Evolutionary conservation across 495 filamentous ascomycete genomes (phyloP).

Genomic region (Usnea hakonensis): DNA sequence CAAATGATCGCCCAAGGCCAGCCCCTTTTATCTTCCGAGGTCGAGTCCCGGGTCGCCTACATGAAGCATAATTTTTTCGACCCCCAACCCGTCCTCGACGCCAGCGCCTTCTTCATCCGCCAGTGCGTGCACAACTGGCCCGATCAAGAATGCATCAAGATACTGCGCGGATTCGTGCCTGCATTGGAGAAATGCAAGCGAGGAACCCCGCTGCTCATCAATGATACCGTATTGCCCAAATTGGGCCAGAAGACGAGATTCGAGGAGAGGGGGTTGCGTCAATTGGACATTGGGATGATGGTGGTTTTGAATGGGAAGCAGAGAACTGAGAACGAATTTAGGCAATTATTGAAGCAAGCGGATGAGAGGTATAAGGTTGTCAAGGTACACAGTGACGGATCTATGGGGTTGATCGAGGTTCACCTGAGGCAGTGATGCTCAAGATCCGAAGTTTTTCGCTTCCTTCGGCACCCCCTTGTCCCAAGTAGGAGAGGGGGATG

Average conservation of each 20-base stretch:
- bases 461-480: too few relatives aligned
- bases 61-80: conserved; percentile 29
- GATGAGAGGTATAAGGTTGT: conserved; percentile 26
- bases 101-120: conserved; percentile 26
- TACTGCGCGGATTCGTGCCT: conserved; percentile 25
- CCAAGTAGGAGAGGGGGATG: too few relatives aligned
- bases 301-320: conserved; percentile 28
- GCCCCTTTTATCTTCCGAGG: background rate
- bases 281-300: conserved; percentile 30
- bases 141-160: conserved; percentile 25
- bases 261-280: conserved; percentile 12
- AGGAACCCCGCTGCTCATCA: conserved; percentile 29
- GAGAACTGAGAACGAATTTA: conserved; percentile 28
- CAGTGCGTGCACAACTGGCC: conserved; percentile 29
- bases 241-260: background rate
- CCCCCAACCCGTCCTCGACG: conserved; percentile 24
- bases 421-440: too few relatives aligned
- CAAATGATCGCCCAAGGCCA: conserved; percentile 26
- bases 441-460: too few relatives aligned
- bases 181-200: conserved; percentile 24
- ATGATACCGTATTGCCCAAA: conserved; percentile 29
- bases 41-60: conserved; percentile 24
- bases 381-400: conserved; percentile 10
- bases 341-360: conserved; percentile 25
- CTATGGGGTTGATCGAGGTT: background rate